Percentiles rank a stretch among this genome's conserved stretches.
Conservation (phyloP, 2,329 filamentous ascomycete species). For the Talaromyces sp. region DNA sequence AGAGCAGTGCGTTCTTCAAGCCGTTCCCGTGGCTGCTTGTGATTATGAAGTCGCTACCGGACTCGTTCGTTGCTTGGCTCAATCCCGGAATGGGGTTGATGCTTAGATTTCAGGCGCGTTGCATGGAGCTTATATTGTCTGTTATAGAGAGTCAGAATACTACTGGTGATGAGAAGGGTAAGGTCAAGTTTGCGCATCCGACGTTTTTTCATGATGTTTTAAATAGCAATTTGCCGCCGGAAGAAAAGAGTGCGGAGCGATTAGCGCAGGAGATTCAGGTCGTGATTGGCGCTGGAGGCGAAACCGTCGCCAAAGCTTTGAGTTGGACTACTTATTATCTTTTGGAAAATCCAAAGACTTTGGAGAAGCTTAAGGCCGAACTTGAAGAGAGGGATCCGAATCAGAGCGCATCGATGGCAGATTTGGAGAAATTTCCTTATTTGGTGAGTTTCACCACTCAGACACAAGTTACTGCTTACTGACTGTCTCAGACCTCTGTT, state of each 20-base stretch:
- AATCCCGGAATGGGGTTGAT: constrained; percentile 24
- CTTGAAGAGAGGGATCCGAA: constrained; percentile 18
- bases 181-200: constrained; percentile 9
- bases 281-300: constrained; percentile 31
- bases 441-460: constrained; percentile 21
- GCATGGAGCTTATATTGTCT: constrained; percentile 16
- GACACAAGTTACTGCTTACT: background rate
- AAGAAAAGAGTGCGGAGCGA: constrained; percentile 35
- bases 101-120: constrained; percentile 24
- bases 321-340: constrained; percentile 23
- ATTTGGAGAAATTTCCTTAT: constrained; percentile 30
- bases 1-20: constrained; percentile 24
- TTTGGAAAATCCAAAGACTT: constrained; percentile 19
- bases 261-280: constrained; percentile 32
- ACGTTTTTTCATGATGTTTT: constrained; percentile 34
- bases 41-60: constrained; percentile 28
- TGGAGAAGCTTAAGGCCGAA: constrained; percentile 23
- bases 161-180: background rate
- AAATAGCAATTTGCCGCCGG: constrained; percentile 25
- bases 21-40: constrained; percentile 30
- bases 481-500: constrained; percentile 22
- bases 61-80: constrained; percentile 27
- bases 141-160: constrained; percentile 18
- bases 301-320: constrained; percentile 32
- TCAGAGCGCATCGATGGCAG: constrained; percentile 22